A percentile compares a stretch with the other conserved stretches of the same genome.
phyloP scores from a whole-genome alignment of 768 basidiomycete species.

The Lyophyllum decastes region DNA sequence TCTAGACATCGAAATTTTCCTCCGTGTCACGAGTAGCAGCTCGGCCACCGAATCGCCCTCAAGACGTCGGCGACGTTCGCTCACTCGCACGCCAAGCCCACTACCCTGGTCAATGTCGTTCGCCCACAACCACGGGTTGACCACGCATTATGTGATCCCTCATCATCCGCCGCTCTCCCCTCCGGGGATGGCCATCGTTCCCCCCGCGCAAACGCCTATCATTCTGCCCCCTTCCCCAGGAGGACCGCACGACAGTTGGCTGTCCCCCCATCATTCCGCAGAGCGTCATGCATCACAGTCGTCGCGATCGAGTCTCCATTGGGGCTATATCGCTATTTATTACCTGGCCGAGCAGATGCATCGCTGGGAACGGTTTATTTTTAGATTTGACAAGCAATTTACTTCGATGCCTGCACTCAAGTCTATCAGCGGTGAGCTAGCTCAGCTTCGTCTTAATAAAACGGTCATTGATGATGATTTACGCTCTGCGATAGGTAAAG shows the following conservation, averaged over 20 bases:
- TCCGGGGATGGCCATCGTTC: slow-evolving; percentile 21
- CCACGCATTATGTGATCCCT: slow-evolving; percentile 38
- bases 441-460: neutral
- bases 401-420: slow-evolving; percentile 73
- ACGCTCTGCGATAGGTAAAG: slow-evolving; percentile 49
- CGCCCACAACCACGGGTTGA: slow-evolving; percentile 27
- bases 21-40: slow-evolving; percentile 48
- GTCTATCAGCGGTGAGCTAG: slow-evolving; percentile 62
- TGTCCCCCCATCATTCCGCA: slow-evolving; percentile 26
- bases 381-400: slow-evolving; percentile 78
- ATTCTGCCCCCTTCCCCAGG: slow-evolving; percentile 48
- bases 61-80: slow-evolving; percentile 29
- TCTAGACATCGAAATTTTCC: slow-evolving; percentile 79
- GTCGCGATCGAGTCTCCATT: slow-evolving; percentile 58
- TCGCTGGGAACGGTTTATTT: slow-evolving; percentile 81
- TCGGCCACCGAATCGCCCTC: slow-evolving; percentile 20
- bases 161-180: slow-evolving; percentile 30
- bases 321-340: slow-evolving; percentile 80
- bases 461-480: slow-evolving; percentile 2
- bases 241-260: slow-evolving; percentile 38
- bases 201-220: slow-evolving; percentile 43
- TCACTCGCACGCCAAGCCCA: slow-evolving; percentile 30
- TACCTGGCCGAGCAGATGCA: slow-evolving; percentile 82
- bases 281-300: slow-evolving; percentile 26
- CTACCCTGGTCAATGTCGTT: slow-evolving; percentile 35